Base-by-base conservation (phyloP, 768 basidiomycete genomes). In the Boletus reticuloceps region DNA sequence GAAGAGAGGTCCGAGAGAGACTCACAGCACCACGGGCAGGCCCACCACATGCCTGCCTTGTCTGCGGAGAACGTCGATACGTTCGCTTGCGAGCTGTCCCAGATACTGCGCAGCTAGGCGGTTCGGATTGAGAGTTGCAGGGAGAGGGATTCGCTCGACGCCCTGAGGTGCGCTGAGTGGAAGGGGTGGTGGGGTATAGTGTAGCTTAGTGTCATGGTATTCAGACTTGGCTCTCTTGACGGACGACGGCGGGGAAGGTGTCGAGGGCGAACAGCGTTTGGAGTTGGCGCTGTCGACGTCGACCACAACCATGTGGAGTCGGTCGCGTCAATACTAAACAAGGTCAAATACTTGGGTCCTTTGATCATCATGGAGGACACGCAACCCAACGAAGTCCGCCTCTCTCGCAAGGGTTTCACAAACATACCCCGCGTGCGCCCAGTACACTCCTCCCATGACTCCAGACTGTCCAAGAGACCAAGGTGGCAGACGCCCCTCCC, bases 371-470 rank as follows among this genome's bases (percentile, higher is more conserved):
- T 67, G 66, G 76, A 78, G 55, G 76, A 77, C 56, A 55, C 57
- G 2, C 76, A 78, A 48, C 74, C 74, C 19, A 76, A 77, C 56
- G 74, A 76, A 56, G 54, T 66, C 6, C 73, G 73, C 44, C 61
- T 70, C 50, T 51, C 66, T 27, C 69, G 71, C 39, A 76, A 75
- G 51, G 74, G 75, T 0, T 61, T 50, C 8, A 42, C 64, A 1
- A 20, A 37, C 16, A 51, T 76, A 4, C 75, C 74, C 5, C 60
- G 52, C 16, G 67, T 76, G 22, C 56, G 60, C 25, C 46, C 53
- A 27, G 7, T 17, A 22, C 19, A 31, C 38, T 6, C 25, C 10
- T 13, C 16, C 31, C 44, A 14, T 1, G 47, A 58, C 38, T 36
- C 36, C 14, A 36, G 34, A 36, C 13, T 13, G 14, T 51, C 17